Conservation (phyloP, 306 rosid genomes). For the Luffa acutangula region DNA sequence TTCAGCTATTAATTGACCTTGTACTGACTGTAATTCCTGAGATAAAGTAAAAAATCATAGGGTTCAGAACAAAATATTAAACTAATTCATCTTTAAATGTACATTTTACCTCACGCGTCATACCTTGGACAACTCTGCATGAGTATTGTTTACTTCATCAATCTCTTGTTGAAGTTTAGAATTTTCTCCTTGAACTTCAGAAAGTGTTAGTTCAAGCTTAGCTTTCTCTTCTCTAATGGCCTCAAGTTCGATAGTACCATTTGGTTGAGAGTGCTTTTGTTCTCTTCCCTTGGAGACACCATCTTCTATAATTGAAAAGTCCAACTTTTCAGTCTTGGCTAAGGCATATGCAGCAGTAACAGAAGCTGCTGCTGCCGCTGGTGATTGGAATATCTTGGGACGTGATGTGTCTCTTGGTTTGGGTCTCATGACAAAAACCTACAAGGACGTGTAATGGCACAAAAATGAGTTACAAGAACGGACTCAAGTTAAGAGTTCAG, state of each 20-base stretch:
- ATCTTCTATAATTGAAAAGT: conserved; percentile 33
- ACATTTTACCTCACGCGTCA: neutral
- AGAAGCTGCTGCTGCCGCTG: conserved; percentile 98
- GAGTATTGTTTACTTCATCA: conserved; percentile 56
- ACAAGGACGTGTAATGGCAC: neutral
- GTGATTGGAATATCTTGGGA: conserved; percentile 90
- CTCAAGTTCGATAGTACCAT: conserved; percentile 25
- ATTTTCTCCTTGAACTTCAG: conserved; percentile 40
- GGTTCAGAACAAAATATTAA: too few relatives aligned
- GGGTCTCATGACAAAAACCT: conserved; percentile 86
- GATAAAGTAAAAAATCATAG: too few relatives aligned
- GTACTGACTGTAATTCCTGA: too few relatives aligned
- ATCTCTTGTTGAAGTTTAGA: conserved; percentile 22
- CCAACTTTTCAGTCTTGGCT: conserved; percentile 60
- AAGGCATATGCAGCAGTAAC: conserved; percentile 94
- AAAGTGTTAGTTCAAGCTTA: conserved; percentile 42
- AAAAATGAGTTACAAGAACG: neutral
- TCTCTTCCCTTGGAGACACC: conserved; percentile 28
- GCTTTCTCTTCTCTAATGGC: conserved; percentile 51
- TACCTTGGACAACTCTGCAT: conserved; percentile 88
- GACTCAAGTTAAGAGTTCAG: neutral
- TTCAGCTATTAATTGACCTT: conserved; percentile 32
- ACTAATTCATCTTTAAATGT: too few relatives aligned
- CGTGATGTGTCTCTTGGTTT: conserved; percentile 43
- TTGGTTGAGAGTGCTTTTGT: conserved; percentile 24